Percentiles rank a stretch among this genome's conserved stretches.
These are phyloP conservation scores for Eremochloa ophiuroides DNA, from an alignment of 176 grass and related monocot genomes.

Conservation along the genomic window DNA sequence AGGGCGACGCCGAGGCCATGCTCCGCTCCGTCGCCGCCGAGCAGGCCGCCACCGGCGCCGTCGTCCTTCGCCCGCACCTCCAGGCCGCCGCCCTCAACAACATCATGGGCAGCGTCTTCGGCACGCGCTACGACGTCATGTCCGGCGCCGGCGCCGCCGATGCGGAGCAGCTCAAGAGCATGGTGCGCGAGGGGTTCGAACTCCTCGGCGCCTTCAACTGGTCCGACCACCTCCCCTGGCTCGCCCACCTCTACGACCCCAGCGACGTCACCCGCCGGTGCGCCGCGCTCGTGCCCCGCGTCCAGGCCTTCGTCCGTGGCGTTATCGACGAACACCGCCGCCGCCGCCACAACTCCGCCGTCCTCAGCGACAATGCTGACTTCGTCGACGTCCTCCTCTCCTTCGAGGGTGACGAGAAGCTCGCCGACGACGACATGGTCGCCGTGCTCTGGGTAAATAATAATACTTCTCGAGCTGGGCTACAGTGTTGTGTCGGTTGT, in stretches of 20 bases:
- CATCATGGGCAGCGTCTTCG: conserved; percentile 86
- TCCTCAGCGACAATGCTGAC: conserved; percentile 28
- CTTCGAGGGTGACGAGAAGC: conserved; percentile 60
- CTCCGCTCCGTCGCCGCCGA: conserved; percentile 27
- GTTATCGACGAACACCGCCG: conserved; percentile 58
- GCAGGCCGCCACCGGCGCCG: conserved; percentile 17
- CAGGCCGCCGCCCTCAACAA: conserved; percentile 72
- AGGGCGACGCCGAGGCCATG: conserved; percentile 49
- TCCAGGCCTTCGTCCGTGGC: conserved; percentile 45
- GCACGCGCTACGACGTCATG: conserved; percentile 40
- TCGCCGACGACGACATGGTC: conserved; percentile 64
- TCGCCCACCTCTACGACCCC: conserved; percentile 53
- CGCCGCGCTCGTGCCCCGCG: conserved; percentile 48
- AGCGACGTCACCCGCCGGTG: conserved; percentile 44
- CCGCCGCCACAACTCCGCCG: not conserved
- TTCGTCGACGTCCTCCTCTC: conserved; percentile 78
- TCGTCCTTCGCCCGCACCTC: conserved; percentile 54
- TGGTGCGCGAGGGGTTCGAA: conserved; percentile 81
- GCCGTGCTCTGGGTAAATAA: conserved; percentile 81
- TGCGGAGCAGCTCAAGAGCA: conserved; percentile 50
- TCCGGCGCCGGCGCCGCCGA: not conserved
- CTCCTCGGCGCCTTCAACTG: conserved; percentile 83
- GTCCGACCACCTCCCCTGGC: conserved; percentile 77
- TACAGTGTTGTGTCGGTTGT: not conserved
- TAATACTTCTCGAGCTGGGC: not conserved